These are phyloP conservation scores for Prunella vulgaris DNA, from an alignment of 257 asterid genomes.

Conservation along the genomic window DNA sequence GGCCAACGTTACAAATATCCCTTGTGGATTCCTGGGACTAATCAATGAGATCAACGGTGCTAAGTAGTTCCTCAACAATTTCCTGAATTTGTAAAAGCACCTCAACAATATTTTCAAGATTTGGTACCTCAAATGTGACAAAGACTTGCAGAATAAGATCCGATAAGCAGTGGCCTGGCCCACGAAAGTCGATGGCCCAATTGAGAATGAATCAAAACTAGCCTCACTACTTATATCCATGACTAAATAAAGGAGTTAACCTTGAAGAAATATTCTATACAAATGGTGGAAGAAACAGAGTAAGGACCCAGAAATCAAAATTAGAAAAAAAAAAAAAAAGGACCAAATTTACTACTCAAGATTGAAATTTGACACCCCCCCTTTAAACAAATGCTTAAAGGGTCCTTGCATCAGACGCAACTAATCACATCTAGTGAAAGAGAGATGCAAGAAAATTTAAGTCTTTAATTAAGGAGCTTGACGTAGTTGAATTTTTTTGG, in stretches of 20 bases:
- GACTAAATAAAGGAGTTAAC: no score
- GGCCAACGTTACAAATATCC: constrained; percentile 56
- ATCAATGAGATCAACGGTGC: constrained; percentile 59
- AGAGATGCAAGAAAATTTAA: background rate
- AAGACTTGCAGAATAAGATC: constrained; percentile 74
- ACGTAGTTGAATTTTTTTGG: background rate
- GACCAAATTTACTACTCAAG: background rate
- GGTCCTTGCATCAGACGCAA: constrained; percentile 9
- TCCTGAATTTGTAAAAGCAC: constrained; percentile 33
- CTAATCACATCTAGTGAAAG: background rate
- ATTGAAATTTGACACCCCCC: constrained; percentile 6
- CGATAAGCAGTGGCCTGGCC: constrained; percentile 76
- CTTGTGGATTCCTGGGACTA: constrained; percentile 87
- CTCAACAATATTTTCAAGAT: constrained; percentile 22
- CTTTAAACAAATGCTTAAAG: constrained; percentile 15
- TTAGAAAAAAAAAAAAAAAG: background rate
- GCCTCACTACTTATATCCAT: constrained; percentile 95
- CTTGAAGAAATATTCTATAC: no score
- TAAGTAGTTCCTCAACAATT: constrained; percentile 21
- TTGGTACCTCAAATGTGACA: constrained; percentile 52
- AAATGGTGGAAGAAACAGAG: background rate
- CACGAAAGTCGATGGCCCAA: constrained; percentile 71
- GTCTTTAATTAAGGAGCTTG: background rate
- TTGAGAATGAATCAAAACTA: constrained; percentile 65
- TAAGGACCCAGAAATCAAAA: background rate